Evolutionary conservation across 2,329 filamentous ascomycete genomes (phyloP).

Genomic region (Pestalotiopsis fici): DNA sequence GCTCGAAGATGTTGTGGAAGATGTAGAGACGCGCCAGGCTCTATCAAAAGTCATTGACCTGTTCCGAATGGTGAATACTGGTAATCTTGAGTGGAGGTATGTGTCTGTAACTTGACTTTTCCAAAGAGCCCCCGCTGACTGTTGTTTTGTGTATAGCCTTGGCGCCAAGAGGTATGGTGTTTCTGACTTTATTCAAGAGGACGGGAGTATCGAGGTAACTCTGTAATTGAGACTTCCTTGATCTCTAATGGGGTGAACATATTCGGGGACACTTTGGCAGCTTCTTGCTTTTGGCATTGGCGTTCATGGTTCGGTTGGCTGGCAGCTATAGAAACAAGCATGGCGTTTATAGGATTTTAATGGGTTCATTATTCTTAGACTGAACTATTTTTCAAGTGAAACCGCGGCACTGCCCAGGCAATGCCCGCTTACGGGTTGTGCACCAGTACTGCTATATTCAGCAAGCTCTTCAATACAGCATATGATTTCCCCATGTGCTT

Average conservation of each 20-base stretch:
- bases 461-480: no score
- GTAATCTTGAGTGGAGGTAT: constrained; percentile 28
- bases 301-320: not conserved
- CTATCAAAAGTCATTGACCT: constrained; percentile 19
- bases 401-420: no score
- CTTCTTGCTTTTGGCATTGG: not conserved
- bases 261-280: not conserved
- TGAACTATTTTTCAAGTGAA: no score
- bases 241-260: not conserved
- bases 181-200: not conserved
- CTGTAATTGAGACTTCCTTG: not conserved
- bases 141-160: not conserved
- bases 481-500: no score
- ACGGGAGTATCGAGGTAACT: not conserved
- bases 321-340: no score
- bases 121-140: not conserved
- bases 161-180: constrained; percentile 6
- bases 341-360: no score
- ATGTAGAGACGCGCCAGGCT: constrained; percentile 15
- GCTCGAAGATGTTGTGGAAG: constrained; percentile 12
- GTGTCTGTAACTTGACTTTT: not conserved
- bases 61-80: constrained; percentile 16
- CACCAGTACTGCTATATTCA: no score
- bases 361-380: no score
- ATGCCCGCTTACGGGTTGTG: no score